Base-by-base conservation (phyloP, 495 filamentous ascomycete species). In the Aspergillus mulundensis region DNA sequence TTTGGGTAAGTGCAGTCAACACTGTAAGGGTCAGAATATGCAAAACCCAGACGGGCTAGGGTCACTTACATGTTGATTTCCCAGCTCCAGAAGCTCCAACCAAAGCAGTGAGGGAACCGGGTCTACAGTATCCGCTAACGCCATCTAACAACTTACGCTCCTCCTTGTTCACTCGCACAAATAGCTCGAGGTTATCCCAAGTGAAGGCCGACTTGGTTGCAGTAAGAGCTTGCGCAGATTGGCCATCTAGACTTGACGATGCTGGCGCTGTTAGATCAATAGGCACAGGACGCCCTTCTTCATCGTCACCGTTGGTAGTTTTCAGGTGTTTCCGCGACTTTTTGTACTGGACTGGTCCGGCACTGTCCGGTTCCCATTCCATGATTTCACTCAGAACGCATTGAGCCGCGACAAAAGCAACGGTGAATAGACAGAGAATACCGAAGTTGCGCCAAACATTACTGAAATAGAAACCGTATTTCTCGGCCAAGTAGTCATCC, bases 71-170 rank as follows among this genome's bases (percentile, higher is more conserved):
- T 0, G 89, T 93, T 0, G 90, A 92, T 66, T 93, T 93, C 32
- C 90, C 90, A 15, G 90, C 90, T 15, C 90, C 90, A 15, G 87
- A 90, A 12, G 86, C 86, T n/a, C 89, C 89, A 79, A 93, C 90
- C 5, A 93, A 73, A 5, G 89, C 90, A 15, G 90, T 95, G 14
- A 95, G 71, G 56, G 85, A 74, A 1, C 90, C 89, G 5, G 90
- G 89, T 58, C 85, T 85, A 60, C 89, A 87, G 61, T 86, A 92
- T 11, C 89, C 89, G 59, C 77, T 85, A 6, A 92, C 81, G 43
- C 84, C 74, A 57, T 89, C 81, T 7, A 93, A 75, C 14, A 93
- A 73, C 6, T 81, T 83, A 11, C 86, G 77, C 23, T 80, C 79
- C 6, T 89, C 88, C 23, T 81, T 82, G 0, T 83, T 80, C 32